Base-by-base conservation (phyloP, 148 eudicot genomes). In the Silene uniflora region DNA sequence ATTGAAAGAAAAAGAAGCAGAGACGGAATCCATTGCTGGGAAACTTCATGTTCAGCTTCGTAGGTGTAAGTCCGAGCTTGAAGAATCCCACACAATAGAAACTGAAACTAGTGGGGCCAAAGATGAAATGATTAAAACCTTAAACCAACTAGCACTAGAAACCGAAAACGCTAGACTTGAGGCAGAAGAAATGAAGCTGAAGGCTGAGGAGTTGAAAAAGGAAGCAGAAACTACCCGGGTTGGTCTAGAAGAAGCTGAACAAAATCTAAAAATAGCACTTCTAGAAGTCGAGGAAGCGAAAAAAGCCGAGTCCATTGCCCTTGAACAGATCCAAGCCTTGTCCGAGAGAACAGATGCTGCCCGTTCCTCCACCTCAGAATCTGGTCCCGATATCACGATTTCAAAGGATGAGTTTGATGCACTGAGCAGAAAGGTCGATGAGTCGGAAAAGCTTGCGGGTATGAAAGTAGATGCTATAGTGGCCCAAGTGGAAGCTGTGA, bases 401-500 rank as follows among this genome's bases (percentile, higher is more conserved):
- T 91, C 97, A 0, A 82, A 81, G 78, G 94, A 91, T 54, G 93
- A 93, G 75, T 85, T 84, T 54, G 84, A 89, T 79, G 85, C 91
- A 6, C 81, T 90, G 76, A 93, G 86, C 79, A 71, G 86, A 62
- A 93, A 93, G 73, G 94, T 83, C 18, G 91, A 87, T 73, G 98
- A 89, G 75, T 85, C 94, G 0, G 87, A 88, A 42, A 86, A 82
- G 64, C 76, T 91, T 58, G 83, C 91, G 4, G 92, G 83, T 19
- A 86, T 89, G 86, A 90, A 85, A 81, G 94, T 93, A 75, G 92
- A 81, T 25, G 97, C 98, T 80, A 94, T 91, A 25, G 71, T 87
- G 83, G 94, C 98, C 62, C 94, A 91, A 79, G 94, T 85, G 22
- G 98, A 89, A 73, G 97, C 97, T 27, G 87, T 95, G 75, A 90